These are phyloP conservation scores for Vitis hybrid DNA, from an alignment of 177 flowering plant species.

Conservation along the genomic window DNA sequence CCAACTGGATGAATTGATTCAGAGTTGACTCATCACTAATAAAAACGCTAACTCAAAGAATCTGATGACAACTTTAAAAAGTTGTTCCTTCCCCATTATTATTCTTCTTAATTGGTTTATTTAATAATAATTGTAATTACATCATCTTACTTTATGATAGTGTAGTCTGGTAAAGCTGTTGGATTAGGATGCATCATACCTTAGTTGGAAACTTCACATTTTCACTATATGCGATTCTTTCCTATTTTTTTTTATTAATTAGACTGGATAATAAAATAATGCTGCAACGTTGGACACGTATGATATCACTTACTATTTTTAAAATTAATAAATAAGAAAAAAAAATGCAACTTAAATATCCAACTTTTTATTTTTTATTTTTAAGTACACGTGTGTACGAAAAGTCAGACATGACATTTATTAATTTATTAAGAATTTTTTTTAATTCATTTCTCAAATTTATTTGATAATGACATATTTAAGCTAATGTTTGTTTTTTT, in stretches of 20 bases:
- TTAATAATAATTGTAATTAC: neutral
- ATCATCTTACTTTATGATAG: neutral
- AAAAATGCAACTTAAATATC: too few relatives aligned
- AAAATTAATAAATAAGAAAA: too few relatives aligned
- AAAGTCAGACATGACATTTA: too few relatives aligned
- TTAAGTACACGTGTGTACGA: too few relatives aligned
- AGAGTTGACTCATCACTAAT: constrained; percentile 11
- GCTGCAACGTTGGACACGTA: too few relatives aligned
- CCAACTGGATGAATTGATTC: constrained; percentile 23
- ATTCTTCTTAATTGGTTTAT: neutral
- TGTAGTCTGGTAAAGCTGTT: constrained; percentile 4
- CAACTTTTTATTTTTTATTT: too few relatives aligned
- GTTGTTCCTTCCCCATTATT: neutral
- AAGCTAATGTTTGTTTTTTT: too few relatives aligned
- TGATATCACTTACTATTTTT: too few relatives aligned
- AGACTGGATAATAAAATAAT: neutral
- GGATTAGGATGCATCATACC: constrained; percentile 17
- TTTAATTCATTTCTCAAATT: too few relatives aligned
- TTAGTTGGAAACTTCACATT: neutral
- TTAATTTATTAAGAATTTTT: too few relatives aligned
- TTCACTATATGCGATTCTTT: neutral
- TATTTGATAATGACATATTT: too few relatives aligned
- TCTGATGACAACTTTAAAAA: constrained; percentile 5
- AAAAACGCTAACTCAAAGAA: constrained; percentile 11
- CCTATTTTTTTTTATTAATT: neutral